A percentile compares a stretch with the other conserved stretches of the same genome.
phyloP scores from a whole-genome alignment of 1,284 basidiomycete species.

The Papiliotrema flavescens region DNA sequence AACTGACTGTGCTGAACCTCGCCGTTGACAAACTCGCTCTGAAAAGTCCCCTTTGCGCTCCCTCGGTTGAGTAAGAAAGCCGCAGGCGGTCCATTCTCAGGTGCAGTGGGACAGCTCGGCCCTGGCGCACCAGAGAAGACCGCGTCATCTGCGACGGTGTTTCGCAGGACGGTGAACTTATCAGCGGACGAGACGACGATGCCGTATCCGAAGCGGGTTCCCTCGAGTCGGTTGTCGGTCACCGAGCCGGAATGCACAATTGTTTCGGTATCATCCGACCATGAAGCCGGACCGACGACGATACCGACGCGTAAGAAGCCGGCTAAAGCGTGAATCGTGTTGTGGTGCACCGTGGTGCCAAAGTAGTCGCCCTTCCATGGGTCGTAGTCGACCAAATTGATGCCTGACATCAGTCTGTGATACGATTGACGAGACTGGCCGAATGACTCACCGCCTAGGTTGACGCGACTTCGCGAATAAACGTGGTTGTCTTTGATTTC shows the following conservation, averaged over 20 bases:
- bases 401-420: constrained; percentile 20
- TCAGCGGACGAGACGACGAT: constrained; percentile 46
- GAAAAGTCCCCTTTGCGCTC: constrained; percentile 41
- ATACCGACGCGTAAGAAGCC: constrained; percentile 48
- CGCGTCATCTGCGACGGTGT: constrained; percentile 31
- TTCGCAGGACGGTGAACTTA: constrained; percentile 43
- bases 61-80: constrained; percentile 48
- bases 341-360: constrained; percentile 40
- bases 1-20: constrained; percentile 50
- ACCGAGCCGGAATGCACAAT: constrained; percentile 44
- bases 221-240: constrained; percentile 42
- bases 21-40: constrained; percentile 49
- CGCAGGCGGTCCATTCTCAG: constrained; percentile 43
- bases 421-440: no score
- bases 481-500: constrained; percentile 43
- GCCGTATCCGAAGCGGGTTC: constrained; percentile 47
- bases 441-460: constrained; percentile 40
- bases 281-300: constrained; percentile 47
- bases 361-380: constrained; percentile 50
- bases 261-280: constrained; percentile 49
- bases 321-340: constrained; percentile 43
- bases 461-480: constrained; percentile 43
- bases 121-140: constrained; percentile 43
- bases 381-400: constrained; percentile 50
- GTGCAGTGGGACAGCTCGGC: constrained; percentile 42